These are phyloP conservation scores for Epichloe scottii DNA, from an alignment of 2,329 filamentous ascomycete genomes.

Conservation along the genomic window DNA sequence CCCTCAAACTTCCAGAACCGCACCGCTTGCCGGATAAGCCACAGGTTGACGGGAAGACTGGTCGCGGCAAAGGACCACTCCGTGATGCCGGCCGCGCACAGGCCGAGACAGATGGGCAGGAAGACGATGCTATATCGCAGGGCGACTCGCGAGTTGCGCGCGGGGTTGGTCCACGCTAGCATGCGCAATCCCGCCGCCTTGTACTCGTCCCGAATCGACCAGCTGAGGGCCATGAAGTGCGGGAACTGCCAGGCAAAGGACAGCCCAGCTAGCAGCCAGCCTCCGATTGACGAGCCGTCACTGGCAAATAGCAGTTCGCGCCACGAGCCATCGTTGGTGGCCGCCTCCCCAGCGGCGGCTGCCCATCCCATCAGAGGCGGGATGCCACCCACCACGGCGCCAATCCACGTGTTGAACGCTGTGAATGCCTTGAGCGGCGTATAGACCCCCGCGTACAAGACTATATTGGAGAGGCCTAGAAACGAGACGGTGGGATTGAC, in stretches of 20 bases:
- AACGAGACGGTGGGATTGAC: constrained; percentile 90
- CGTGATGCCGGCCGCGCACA: constrained; percentile 71
- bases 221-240: constrained; percentile 91
- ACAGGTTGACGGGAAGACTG: constrained; percentile 70
- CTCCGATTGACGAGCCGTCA: constrained; percentile 54
- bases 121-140: constrained; percentile 76
- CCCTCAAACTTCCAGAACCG: constrained; percentile 72
- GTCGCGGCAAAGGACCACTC: constrained; percentile 76
- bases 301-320: constrained; percentile 59
- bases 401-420: constrained; percentile 87
- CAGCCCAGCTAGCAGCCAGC: constrained; percentile 76
- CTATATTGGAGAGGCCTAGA: constrained; percentile 73
- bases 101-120: constrained; percentile 70
- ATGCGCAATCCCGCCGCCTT: constrained; percentile 53
- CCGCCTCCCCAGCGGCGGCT: constrained; percentile 80
- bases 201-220: constrained; percentile 84
- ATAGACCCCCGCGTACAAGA: constrained; percentile 82
- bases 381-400: constrained; percentile 83
- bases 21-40: constrained; percentile 71
- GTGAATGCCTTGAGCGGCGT: constrained; percentile 84
- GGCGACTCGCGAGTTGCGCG: constrained; percentile 74
- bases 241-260: constrained; percentile 97
- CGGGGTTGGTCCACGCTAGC: constrained; percentile 80
- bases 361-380: constrained; percentile 98
- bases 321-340: constrained; percentile 63